A percentile compares a stretch with the other conserved stretches of the same genome.
Conservation (phyloP, 345 rosid species). For the Pistacia atlantica region DNA sequence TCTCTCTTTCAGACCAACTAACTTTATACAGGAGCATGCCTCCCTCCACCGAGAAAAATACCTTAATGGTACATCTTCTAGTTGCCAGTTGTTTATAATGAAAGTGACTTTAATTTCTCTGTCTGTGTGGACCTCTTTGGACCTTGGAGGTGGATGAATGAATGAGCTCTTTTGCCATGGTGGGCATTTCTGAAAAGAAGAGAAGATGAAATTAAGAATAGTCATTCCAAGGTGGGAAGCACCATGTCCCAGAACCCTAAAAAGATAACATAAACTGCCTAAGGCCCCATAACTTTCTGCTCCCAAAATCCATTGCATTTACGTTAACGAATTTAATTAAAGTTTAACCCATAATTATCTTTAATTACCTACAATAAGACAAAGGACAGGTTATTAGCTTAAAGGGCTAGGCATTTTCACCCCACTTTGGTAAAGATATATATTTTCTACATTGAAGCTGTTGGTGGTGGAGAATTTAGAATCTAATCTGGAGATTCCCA, state of each 20-base stretch:
- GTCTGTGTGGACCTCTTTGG: slow-evolving; percentile 37
- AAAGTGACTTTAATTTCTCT: slow-evolving; percentile 20
- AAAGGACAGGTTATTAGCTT: neutral
- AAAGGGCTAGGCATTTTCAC: neutral
- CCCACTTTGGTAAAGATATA: neutral
- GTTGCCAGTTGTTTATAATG: slow-evolving; percentile 37
- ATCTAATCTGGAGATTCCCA: neutral
- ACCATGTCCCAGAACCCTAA: slow-evolving; percentile 36
- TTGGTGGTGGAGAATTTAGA: slow-evolving; percentile 6
- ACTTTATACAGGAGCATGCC: slow-evolving; percentile 29
- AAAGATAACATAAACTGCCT: slow-evolving; percentile 26
- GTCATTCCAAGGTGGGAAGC: slow-evolving; percentile 37
- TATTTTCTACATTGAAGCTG: neutral
- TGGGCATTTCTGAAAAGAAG: slow-evolving; percentile 49
- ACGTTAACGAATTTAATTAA: neutral
- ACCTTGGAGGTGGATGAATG: slow-evolving; percentile 31
- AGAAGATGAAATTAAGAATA: slow-evolving; percentile 25
- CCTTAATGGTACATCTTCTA: slow-evolving; percentile 20
- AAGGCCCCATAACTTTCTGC: slow-evolving; percentile 41
- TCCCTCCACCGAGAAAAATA: slow-evolving; percentile 16
- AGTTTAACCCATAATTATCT: slow-evolving; percentile 4
- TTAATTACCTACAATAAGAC: slow-evolving; percentile 3
- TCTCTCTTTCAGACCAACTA: slow-evolving; percentile 15
- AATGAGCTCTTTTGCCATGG: neutral
- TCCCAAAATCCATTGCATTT: neutral